Evolutionary conservation across 208 protist genomes (phyloP), one percentile per base, ranked within the genome.

Genomic region (Trypanosomatidae sp.): DNA sequence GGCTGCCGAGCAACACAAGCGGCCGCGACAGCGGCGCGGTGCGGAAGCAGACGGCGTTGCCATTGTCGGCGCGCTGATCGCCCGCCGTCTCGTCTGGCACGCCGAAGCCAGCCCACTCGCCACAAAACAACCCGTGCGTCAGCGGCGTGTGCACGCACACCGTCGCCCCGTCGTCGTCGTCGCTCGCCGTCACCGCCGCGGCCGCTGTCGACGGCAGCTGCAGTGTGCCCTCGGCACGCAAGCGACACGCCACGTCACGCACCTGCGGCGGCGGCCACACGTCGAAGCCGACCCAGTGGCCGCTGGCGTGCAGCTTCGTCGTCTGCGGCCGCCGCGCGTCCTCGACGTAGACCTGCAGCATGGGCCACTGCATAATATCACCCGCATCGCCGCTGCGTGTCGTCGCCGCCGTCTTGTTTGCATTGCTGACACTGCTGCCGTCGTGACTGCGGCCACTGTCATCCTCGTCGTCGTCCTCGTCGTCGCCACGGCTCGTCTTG

Each of bases 31-130:
- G 59, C 35, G 56, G 44, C n/a, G 48, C 33, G n/a, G 57, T 61
- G 8, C 44, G 51, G 51, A 66, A 81, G 11, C 55, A 66, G 49
- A 81, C 61, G 18, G 62, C 49, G 57, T 75, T 62, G 54, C 71
- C 66, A 45, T 81, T 74, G 57, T 81, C 71, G 26, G 75, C 69
- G 39, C 71, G 71, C 43, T 81, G 71, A 43, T 81, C 71, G 19
- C 54, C 66, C 1, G 71, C 54, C 21, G 39, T 81, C 50, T 81
- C 72, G 8, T 63, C 72, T 22, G 65, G 42, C 43, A 73, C 64
- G 3, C 72, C 72, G 6, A 49, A 66, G 13, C 67, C 72, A 66
- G 76, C 76, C 72, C 72, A 76, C 60, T 82, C 72, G 2, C 72
- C 72, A 0, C 48, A 53, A 18, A 82, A 18, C 21, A 82, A 55